These are phyloP conservation scores for Capronia epimyces DNA, from an alignment of 2,329 filamentous ascomycete genomes.

Conservation along the genomic window DNA sequence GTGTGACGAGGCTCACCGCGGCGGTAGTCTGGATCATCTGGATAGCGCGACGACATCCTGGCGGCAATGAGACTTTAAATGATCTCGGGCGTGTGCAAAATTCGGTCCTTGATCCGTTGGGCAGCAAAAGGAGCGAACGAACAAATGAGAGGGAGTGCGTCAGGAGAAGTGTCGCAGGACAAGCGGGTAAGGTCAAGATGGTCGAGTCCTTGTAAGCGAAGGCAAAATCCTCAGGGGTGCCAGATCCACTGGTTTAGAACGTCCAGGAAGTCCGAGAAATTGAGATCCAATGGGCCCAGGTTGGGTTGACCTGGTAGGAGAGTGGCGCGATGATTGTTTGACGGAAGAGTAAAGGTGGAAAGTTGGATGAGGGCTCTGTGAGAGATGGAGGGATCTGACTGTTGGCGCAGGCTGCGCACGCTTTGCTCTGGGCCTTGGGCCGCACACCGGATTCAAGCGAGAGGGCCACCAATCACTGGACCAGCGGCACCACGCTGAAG, in stretches of 20 bases:
- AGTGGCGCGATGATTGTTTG: slow-evolving; percentile 15
- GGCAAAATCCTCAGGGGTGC: slow-evolving; percentile 9
- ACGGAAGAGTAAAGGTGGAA: slow-evolving; percentile 6
- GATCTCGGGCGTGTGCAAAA: slow-evolving; percentile 5
- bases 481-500: not conserved
- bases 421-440: slow-evolving; percentile 8
- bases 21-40: slow-evolving; percentile 23
- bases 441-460: slow-evolving; percentile 5
- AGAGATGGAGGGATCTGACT: slow-evolving; percentile 12
- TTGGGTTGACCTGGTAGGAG: slow-evolving; percentile 8
- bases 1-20: slow-evolving; percentile 16
- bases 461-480: slow-evolving; percentile 5
- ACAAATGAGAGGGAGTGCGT: slow-evolving; percentile 21
- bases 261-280: slow-evolving; percentile 9
- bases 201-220: slow-evolving; percentile 18
- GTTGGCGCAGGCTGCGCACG: slow-evolving; percentile 21
- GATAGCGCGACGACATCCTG: slow-evolving; percentile 23
- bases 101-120: slow-evolving; percentile 18
- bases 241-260: slow-evolving; percentile 11
- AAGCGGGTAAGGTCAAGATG: slow-evolving; percentile 17
- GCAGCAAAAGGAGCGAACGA: slow-evolving; percentile 19
- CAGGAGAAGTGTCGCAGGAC: slow-evolving; percentile 16
- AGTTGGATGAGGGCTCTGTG: slow-evolving; percentile 5
- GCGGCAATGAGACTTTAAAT: slow-evolving; percentile 11
- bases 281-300: slow-evolving; percentile 18